Conservation (phyloP, 805 yeast species). For the Candida multigemmis region DNA sequence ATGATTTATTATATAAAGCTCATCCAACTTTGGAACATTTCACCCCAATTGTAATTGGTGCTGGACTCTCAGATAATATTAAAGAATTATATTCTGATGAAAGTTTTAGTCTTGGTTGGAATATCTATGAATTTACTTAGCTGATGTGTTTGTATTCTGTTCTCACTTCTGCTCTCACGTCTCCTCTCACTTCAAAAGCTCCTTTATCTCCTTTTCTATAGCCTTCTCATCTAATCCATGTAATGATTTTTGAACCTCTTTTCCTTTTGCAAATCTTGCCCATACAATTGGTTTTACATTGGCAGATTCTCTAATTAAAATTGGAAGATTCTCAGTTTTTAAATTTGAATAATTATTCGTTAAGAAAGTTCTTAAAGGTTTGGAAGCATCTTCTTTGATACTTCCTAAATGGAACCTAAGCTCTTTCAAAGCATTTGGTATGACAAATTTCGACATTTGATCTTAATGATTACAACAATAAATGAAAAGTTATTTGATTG, state of each 20-base stretch:
- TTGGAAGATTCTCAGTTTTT: slow-evolving; percentile 50
- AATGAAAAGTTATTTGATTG: slow-evolving; percentile 5
- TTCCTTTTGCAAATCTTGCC: slow-evolving; percentile 59
- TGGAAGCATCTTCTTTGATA: slow-evolving; percentile 68
- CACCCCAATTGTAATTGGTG: slow-evolving; percentile 54
- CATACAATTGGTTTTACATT: slow-evolving; percentile 68
- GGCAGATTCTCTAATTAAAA: slow-evolving; percentile 68
- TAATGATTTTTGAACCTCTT: slow-evolving; percentile 39
- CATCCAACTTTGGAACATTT: slow-evolving; percentile 79
- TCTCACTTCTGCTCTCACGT: neutral
- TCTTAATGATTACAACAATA: too few species aligned
- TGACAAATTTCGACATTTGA: slow-evolving; percentile 30
- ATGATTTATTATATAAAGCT: slow-evolving; percentile 36
- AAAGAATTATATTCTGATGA: slow-evolving; percentile 39
- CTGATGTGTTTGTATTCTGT: slow-evolving; percentile 1
- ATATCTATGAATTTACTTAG: slow-evolving; percentile 42
- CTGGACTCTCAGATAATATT: slow-evolving; percentile 38
- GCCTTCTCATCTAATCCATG: slow-evolving; percentile 40
- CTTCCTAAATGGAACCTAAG: slow-evolving; percentile 76
- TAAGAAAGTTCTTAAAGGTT: slow-evolving; percentile 57
- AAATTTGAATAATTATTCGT: slow-evolving; percentile 56
- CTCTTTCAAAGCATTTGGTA: slow-evolving; percentile 60
- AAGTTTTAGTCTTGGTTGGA: slow-evolving; percentile 55
- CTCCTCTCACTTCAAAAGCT: slow-evolving; percentile 25
- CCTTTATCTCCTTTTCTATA: slow-evolving; percentile 29